Conservation (phyloP, 1,284 basidiomycete species). For the Puccinia coronata region DNA sequence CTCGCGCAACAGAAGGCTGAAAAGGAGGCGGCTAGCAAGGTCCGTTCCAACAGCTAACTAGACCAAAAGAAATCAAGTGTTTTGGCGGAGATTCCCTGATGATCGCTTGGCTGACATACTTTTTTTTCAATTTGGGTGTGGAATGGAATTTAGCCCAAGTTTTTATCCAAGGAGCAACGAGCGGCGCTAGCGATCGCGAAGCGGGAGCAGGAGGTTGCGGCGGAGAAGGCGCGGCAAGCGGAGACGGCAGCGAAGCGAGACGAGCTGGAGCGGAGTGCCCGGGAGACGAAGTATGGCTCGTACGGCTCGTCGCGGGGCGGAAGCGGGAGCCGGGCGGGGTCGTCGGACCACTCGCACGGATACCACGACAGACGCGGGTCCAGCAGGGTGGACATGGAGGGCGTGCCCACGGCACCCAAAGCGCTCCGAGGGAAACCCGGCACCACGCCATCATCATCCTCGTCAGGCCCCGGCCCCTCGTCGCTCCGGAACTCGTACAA, state of each 20-base stretch:
- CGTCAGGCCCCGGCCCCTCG: slow-evolving; percentile 41
- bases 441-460: background rate
- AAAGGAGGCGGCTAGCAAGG: slow-evolving; percentile 84
- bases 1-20: slow-evolving; percentile 81
- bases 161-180: slow-evolving; percentile 82
- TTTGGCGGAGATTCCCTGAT: background rate
- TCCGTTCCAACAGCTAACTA: slow-evolving; percentile 59
- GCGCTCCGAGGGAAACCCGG: slow-evolving; percentile 31
- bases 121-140: no score
- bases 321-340: slow-evolving; percentile 2
- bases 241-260: slow-evolving; percentile 61
- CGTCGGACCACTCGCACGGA: slow-evolving; percentile 20
- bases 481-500: slow-evolving; percentile 43
- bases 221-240: slow-evolving; percentile 33
- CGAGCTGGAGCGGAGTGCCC: slow-evolving; percentile 65
- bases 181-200: slow-evolving; percentile 83
- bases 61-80: background rate
- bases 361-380: slow-evolving; percentile 18
- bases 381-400: slow-evolving; percentile 35
- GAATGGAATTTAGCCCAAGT: slow-evolving; percentile 69
- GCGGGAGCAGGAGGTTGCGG: slow-evolving; percentile 69
- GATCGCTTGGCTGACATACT: no score
- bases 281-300: slow-evolving; percentile 65
- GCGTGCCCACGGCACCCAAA: slow-evolving; percentile 46
- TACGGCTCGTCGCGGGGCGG: background rate